Percentiles rank a stretch among this genome's conserved stretches.
Conservation (phyloP, 2,329 filamentous ascomycete genomes). For the Colletotrichum sp. region DNA sequence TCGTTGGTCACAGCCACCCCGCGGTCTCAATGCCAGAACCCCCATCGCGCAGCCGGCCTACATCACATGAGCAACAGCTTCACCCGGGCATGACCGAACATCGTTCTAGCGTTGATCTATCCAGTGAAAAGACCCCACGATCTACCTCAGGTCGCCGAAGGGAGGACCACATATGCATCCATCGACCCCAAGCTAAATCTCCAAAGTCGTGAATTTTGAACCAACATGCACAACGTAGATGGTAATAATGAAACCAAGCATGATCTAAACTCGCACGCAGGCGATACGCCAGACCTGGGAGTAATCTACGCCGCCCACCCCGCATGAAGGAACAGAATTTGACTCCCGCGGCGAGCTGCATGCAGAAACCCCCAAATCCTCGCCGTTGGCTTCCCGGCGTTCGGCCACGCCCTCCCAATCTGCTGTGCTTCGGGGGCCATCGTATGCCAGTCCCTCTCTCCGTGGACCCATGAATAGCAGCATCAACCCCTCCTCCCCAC, state of each 20-base stretch:
- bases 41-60: neutral
- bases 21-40: neutral
- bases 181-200: neutral
- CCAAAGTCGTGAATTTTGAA: neutral
- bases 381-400: neutral
- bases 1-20: neutral
- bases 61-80: neutral
- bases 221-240: neutral
- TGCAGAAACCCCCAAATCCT: neutral
- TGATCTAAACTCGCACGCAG: neutral
- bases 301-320: neutral
- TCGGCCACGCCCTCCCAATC: neutral
- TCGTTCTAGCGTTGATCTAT: fast-evolving
- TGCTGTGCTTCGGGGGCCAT: neutral
- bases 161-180: neutral
- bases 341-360: neutral
- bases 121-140: neutral
- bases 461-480: neutral
- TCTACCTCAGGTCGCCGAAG: neutral
- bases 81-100: neutral
- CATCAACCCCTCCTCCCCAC: neutral
- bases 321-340: neutral
- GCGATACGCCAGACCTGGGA: neutral
- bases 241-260: neutral
- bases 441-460: neutral